Conservation (phyloP, 805 yeast species). For the Cyberlindnera lachancei region DNA sequence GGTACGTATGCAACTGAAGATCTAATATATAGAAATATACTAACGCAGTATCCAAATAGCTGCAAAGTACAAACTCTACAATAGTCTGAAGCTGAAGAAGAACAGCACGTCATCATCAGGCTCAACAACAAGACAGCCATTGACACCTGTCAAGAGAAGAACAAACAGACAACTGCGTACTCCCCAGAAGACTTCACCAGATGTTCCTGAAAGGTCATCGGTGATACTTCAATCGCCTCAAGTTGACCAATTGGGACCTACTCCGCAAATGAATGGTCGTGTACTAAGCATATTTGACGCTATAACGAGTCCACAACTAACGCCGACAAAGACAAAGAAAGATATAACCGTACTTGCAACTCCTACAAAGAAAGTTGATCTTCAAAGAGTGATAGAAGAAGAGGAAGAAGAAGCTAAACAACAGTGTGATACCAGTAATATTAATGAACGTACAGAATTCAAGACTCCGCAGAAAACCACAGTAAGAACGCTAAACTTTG, state of each 20-base stretch:
- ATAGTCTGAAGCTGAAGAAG: slow-evolving; percentile 13
- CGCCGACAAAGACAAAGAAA: slow-evolving; percentile 11
- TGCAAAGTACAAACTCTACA: slow-evolving; percentile 17
- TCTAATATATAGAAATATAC: background rate
- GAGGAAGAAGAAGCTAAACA: too few relatives aligned
- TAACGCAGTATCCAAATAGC: slow-evolving; percentile 12
- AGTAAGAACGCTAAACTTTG: slow-evolving; percentile 4
- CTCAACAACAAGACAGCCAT: too few relatives aligned
- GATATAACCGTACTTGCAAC: slow-evolving; percentile 2
- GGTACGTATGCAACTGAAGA: slow-evolving; percentile 2
- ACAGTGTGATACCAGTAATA: too few relatives aligned
- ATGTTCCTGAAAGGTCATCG: background rate
- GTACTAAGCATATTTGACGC: slow-evolving; percentile 65
- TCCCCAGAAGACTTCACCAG: slow-evolving; percentile 20
- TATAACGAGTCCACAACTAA: slow-evolving; percentile 10
- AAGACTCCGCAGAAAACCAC: slow-evolving; percentile 16
- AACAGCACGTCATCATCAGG: too few relatives aligned
- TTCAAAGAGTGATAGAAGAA: slow-evolving; percentile 6
- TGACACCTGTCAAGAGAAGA: slow-evolving; percentile 3
- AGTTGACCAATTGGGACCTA: slow-evolving; percentile 60
- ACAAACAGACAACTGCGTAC: slow-evolving; percentile 10
- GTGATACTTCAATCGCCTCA: slow-evolving; percentile 3
- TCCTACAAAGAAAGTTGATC: slow-evolving; percentile 9
- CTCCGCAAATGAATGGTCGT: slow-evolving; percentile 79
- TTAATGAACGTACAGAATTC: slow-evolving; percentile 1